These are phyloP conservation scores for Aquilaria agallochum DNA, from an alignment of 441 rosid genomes.

Conservation along the genomic window DNA sequence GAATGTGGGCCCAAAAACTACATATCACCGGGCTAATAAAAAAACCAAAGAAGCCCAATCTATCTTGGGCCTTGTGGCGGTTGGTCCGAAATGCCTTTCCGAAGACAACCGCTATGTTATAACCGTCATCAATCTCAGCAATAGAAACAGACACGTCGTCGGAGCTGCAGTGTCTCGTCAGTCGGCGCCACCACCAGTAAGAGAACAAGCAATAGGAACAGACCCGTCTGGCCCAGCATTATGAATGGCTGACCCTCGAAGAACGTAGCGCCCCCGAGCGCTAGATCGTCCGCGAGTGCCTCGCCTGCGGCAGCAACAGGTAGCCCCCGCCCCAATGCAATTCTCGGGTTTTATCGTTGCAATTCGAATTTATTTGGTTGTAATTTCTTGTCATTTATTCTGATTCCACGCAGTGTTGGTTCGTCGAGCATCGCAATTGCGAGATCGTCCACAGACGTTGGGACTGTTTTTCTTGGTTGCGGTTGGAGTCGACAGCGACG, in stretches of 20 bases:
- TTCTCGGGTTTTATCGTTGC: background rate
- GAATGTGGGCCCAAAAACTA: no score
- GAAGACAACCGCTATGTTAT: no score
- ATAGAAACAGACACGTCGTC: no score
- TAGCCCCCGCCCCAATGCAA: constrained; percentile 12
- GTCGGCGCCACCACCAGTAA: no score
- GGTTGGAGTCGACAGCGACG: constrained; percentile 79
- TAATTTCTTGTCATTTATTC: background rate
- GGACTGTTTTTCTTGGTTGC: constrained; percentile 85
- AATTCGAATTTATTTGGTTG: background rate
- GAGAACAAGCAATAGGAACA: constrained; percentile 85
- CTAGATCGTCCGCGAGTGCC: constrained; percentile 98
- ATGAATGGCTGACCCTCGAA: constrained; percentile 98
- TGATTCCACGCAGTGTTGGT: constrained; percentile 64
- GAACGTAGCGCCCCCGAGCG: constrained; percentile 97
- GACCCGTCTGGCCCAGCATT: constrained; percentile 95
- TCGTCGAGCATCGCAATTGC: constrained; percentile 97
- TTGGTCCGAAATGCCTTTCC: no score
- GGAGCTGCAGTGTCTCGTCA: no score
- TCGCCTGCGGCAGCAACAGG: constrained; percentile 96
- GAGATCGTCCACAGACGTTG: constrained; percentile 89
- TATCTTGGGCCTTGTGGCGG: no score
- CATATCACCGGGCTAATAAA: no score
- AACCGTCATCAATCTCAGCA: no score
- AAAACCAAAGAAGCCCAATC: no score